These are phyloP conservation scores for Cadophora sp. DNA, from an alignment of 2,329 filamentous ascomycete genomes.

Conservation along the genomic window DNA sequence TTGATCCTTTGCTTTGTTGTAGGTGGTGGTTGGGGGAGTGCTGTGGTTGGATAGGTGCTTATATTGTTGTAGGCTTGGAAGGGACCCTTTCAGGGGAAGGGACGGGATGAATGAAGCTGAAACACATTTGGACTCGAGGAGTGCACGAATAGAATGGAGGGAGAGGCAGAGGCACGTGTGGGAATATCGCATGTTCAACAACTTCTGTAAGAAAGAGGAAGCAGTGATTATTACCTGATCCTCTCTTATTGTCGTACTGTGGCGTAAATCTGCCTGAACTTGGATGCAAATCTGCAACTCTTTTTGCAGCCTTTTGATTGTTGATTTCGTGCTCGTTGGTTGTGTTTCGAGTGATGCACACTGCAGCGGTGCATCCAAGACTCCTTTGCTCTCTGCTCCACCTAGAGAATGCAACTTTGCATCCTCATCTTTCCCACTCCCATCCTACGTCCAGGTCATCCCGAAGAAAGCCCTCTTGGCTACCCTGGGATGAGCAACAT, in stretches of 20 bases:
- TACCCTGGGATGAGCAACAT: neutral
- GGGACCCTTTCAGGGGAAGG: slow-evolving; percentile 16
- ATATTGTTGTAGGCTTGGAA: neutral
- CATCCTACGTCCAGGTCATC: neutral
- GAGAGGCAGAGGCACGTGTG: neutral
- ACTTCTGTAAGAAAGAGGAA: neutral
- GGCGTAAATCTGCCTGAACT: neutral
- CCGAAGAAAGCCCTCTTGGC: neutral
- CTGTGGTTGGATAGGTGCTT: slow-evolving; percentile 1
- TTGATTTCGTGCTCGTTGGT: neutral
- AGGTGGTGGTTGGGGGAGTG: neutral
- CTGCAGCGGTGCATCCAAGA: neutral
- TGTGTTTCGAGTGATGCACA: slow-evolving; percentile 8
- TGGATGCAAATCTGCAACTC: neutral
- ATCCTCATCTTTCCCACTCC: neutral
- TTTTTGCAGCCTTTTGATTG: neutral
- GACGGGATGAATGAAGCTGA: slow-evolving; percentile 6
- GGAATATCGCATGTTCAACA: neutral
- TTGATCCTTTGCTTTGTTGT: neutral
- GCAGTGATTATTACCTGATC: neutral
- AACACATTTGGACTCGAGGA: slow-evolving; percentile 14
- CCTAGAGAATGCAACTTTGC: slow-evolving; percentile 5
- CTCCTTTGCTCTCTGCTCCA: neutral
- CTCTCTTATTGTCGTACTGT: neutral
- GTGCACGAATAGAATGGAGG: slow-evolving; percentile 9